Evolutionary conservation across 371 early-diverging fungal species (phyloP).

Genomic region (Capniomyces stellatus): DNA sequence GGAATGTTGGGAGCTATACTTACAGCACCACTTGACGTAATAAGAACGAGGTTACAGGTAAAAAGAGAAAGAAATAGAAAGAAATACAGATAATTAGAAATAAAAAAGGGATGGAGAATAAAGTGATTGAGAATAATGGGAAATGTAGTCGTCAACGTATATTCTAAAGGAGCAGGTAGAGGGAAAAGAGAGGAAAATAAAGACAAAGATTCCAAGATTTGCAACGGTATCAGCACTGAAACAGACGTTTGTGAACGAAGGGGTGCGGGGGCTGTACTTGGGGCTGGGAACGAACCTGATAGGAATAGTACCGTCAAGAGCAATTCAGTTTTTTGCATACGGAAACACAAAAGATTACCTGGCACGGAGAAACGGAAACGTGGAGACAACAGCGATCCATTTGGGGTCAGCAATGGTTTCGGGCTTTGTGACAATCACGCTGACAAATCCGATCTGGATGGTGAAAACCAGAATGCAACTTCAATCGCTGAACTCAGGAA

Average conservation of each 20-base stretch:
- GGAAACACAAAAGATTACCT: constrained; percentile 66
- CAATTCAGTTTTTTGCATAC: constrained; percentile 81
- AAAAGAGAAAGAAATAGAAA: too few relatives aligned
- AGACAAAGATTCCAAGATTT: too few relatives aligned
- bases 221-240: not conserved
- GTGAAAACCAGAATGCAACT: constrained; percentile 90
- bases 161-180: too few relatives aligned
- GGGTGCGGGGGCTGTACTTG: constrained; percentile 71
- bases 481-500: constrained; percentile 27
- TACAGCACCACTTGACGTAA: constrained; percentile 79
- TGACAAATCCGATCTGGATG: constrained; percentile 92
- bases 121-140: too few relatives aligned
- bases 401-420: constrained; percentile 68
- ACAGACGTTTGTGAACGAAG: constrained; percentile 24
- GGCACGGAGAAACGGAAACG: constrained; percentile 48
- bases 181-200: too few relatives aligned
- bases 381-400: constrained; percentile 65
- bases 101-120: too few relatives aligned
- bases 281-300: constrained; percentile 84
- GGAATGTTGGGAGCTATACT: constrained; percentile 60
- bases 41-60: constrained; percentile 66
- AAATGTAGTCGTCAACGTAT: too few relatives aligned
- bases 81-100: too few relatives aligned
- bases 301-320: constrained; percentile 79
- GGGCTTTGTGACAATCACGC: constrained; percentile 58